Base-by-base conservation (phyloP, 805 yeast species). In the Candida oleophila region DNA sequence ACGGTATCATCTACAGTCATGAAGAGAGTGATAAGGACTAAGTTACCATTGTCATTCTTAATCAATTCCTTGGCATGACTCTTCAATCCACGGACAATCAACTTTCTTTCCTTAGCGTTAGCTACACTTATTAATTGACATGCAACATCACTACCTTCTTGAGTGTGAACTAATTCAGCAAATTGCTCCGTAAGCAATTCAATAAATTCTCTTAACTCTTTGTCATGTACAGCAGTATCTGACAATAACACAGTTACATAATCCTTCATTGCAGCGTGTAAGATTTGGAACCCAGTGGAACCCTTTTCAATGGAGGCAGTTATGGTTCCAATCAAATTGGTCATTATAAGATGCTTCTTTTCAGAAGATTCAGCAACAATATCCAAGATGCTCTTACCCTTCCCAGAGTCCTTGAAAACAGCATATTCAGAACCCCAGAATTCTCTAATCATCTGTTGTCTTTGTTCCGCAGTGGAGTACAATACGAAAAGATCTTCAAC, bases 341-440 rank as follows among this genome's bases (percentile, higher is more conserved):
- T 76, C 57, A 89, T 76, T 51, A 92, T 81, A 51, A 86, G 74
- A 46, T 76, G 83, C 64, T 87, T 81, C 76, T 88, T 89, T 62
- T 91, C 97, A 15, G 86, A 78, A 51, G 82, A 77, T 53, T 82
- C 89, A 15, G 64, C 65, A 48, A 85, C 76, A 38, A 87, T 81
- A 43, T 89, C 91, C 48, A 77, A 72, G 44, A 92, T 78, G 12
- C 78, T 70, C 60, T 82, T 76, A 39, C 77, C 78, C 50, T 78
- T 76, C 38, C 87, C 90, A 9, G 83, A 74, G 44, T 89, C 92
- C 65, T 80, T 83, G 73, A 92, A 92, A 11, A 89, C 83, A 18
- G 97, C 97, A 64, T 86, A 92, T 69, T 89, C 96, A 11, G 96
- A 80, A 45, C 98, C 99, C 89, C 96, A 92, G 64, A 92, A 92